These are phyloP conservation scores for Mimosa bimucronata DNA, from an alignment of 306 rosid genomes.

Conservation along the genomic window DNA sequence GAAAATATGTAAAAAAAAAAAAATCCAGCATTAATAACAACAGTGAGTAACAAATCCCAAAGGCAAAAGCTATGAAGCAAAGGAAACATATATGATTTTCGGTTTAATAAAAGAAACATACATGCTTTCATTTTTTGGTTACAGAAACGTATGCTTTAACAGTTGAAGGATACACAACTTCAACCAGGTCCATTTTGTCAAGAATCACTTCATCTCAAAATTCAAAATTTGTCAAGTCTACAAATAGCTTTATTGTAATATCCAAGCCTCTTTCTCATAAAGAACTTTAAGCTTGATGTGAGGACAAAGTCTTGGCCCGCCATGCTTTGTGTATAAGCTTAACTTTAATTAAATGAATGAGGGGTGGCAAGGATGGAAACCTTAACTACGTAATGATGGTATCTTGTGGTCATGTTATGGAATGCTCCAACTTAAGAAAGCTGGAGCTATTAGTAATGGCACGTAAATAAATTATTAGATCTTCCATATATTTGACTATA, in stretches of 20 bases:
- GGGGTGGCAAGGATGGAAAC: background rate
- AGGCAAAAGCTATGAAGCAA: background rate
- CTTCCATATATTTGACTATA: background rate
- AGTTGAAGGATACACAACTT: background rate
- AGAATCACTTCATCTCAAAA: background rate
- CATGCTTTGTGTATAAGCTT: no score
- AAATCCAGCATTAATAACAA: background rate
- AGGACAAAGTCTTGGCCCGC: no score
- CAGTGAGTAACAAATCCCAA: background rate
- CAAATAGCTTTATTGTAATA: background rate
- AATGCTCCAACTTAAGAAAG: background rate
- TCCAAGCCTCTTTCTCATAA: background rate
- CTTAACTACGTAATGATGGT: background rate
- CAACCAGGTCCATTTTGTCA: background rate
- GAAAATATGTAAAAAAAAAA: no score
- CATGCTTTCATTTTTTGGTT: no score
- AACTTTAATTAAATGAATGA: background rate
- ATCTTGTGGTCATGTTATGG: background rate
- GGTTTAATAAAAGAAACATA: no score
- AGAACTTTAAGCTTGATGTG: background rate
- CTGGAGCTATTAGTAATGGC: background rate
- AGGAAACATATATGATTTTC: background rate
- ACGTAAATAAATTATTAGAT: background rate
- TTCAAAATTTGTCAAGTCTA: background rate
- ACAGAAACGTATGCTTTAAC: no score